Base-by-base conservation (phyloP, 192 early-diverging fungal species). In the Linnemannia elongata region DNA sequence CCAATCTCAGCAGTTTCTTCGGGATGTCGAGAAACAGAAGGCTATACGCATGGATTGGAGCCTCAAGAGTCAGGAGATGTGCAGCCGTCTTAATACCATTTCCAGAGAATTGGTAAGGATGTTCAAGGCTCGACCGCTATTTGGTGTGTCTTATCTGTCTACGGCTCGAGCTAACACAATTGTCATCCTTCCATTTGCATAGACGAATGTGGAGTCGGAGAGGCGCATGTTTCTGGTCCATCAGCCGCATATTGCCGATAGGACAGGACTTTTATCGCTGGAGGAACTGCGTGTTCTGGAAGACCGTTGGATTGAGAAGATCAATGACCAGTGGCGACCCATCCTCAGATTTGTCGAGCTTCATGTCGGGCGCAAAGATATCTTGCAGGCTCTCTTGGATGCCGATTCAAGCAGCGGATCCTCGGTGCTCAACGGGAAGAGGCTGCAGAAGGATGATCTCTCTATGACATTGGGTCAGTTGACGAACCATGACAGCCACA, bases 271-370 rank as follows among this genome's bases (percentile, higher is more conserved):
- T 20, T 10, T 71, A 13, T 45, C 78, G 3, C 27, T 74, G 33
- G 66, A 70, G 27, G 78, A 85, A 24, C 38, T 76, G n/a, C 66
- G 33, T 6, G 39, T 66, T 9, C 42, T 85, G 52, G 83, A 80
- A 35, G 54, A 77, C 39, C 49, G 68, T 3, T 85, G 83, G 83
- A 72, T 75, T 13, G 74, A 76, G 35, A 79, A 72, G 13, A 77
- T 73, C 20, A 75, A 71, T 41, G 74, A 63, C 7, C 66, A 47
- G 41, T 85, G 83, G 83, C 68, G 49, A 18, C 83, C 83, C 5
- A 76, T 85, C 10, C 69, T 85, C 20, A 36, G 78, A 30, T 72
- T 76, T 66, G 35, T 80, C 30, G 78, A 85, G 54, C 49, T 45
- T 4, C 60, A 63, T 60, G 47, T 76, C 15, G 78, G 44, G 3